A percentile compares a stretch with the other conserved stretches of the same genome.
These are phyloP conservation scores for Annulohypoxylon truncatum DNA, from an alignment of 2,329 filamentous ascomycete genomes.

Conservation along the genomic window DNA sequence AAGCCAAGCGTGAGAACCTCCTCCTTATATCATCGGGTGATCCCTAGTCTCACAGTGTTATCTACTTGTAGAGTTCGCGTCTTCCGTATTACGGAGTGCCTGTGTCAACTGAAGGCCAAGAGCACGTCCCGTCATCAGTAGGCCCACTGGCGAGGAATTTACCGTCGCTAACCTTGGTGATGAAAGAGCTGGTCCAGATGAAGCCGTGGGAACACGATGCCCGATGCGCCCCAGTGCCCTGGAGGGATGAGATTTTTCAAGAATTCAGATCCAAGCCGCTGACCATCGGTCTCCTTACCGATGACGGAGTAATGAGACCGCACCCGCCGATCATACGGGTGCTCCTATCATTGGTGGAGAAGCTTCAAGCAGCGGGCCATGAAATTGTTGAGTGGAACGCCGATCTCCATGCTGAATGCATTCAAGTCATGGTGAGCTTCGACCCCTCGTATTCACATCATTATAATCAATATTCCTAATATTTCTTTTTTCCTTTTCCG, in stretches of 20 bases:
- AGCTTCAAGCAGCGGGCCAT: constrained; percentile 61
- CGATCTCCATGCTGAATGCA: constrained; percentile 63
- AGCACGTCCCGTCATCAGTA: constrained; percentile 72
- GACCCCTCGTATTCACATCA: too few species aligned
- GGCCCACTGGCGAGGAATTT: constrained; percentile 68
- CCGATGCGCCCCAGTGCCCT: constrained; percentile 63
- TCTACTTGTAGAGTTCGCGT: constrained; percentile 60
- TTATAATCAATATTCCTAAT: constrained; percentile 1
- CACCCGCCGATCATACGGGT: constrained; percentile 65
- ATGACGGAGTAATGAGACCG: constrained; percentile 64
- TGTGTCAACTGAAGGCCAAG: constrained; percentile 72
- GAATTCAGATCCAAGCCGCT: constrained; percentile 57
- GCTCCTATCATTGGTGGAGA: constrained; percentile 52
- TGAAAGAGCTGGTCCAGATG: constrained; percentile 58
- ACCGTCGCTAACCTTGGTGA: constrained; percentile 61
- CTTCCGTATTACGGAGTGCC: constrained; percentile 68
- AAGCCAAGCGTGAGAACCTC: constrained; percentile 59
- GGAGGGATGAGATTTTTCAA: constrained; percentile 60
- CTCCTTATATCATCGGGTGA: constrained; percentile 46
- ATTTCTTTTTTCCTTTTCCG: background rate
- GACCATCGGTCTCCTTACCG: constrained; percentile 54
- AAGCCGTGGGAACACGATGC: constrained; percentile 67
- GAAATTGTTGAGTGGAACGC: constrained; percentile 66
- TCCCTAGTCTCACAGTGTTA: background rate
- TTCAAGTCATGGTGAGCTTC: constrained; percentile 62